phyloP scores from a whole-genome alignment of 1,284 basidiomycete genomes.

The Leccinum angustisporum region DNA sequence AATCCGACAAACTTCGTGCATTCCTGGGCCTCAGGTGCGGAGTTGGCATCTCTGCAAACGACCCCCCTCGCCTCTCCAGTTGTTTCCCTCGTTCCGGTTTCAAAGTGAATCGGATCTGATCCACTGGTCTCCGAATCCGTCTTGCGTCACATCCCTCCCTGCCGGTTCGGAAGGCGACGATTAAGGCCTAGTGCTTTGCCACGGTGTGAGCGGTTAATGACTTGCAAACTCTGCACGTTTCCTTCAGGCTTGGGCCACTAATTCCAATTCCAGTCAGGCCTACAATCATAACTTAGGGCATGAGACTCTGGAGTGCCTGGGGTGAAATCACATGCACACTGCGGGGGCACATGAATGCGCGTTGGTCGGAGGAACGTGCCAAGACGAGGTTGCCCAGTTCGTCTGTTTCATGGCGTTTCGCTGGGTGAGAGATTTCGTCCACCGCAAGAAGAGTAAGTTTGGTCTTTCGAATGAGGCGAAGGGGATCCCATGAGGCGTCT shows the following conservation, averaged over 20 bases:
- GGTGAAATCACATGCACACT: constrained; percentile 5
- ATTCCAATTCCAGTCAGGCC: background rate
- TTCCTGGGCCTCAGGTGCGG: constrained; percentile 1
- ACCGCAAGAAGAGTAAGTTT: background rate
- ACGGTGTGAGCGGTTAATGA: background rate
- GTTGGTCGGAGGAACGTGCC: background rate
- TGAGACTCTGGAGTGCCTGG: background rate
- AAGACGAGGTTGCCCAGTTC: background rate
- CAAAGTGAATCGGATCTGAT: background rate
- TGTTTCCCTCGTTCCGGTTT: constrained; percentile 6
- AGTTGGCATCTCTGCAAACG: constrained; percentile 7
- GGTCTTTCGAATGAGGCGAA: constrained; percentile 2
- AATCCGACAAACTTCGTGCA: constrained; percentile 14
- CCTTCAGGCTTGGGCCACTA: background rate
- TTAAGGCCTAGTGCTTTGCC: background rate
- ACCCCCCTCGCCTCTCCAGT: too few species aligned
- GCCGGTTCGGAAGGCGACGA: background rate
- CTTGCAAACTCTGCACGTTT: background rate
- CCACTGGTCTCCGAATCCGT: background rate
- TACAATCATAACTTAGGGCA: background rate
- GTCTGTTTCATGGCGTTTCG: background rate
- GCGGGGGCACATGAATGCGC: background rate
- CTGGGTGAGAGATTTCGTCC: background rate
- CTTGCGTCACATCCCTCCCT: background rate
- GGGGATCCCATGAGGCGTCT: background rate